These are phyloP conservation scores for Chlorella sp. DNA, from an alignment of 139 green algal genomes.

Conservation along the genomic window DNA sequence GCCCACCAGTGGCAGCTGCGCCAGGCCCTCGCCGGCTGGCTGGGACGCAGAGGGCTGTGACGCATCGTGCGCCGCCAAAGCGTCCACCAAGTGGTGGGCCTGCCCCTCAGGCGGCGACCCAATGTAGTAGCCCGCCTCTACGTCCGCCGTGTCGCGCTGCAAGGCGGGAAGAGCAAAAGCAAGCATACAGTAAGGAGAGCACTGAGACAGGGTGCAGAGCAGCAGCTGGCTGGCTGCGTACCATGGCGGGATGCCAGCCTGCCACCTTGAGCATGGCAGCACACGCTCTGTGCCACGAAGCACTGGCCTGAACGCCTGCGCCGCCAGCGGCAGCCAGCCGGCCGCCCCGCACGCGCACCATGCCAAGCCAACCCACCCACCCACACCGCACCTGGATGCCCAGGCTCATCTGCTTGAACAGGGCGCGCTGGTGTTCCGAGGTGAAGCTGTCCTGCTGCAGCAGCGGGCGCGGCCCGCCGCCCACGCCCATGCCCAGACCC, in stretches of 20 bases:
- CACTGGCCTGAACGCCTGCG: no score
- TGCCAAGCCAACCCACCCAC: no score
- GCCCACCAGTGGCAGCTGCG: background rate
- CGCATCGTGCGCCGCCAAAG: background rate
- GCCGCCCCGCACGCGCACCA: no score
- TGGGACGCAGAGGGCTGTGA: no score
- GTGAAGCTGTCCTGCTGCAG: slow-evolving; percentile 16
- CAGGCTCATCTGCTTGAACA: slow-evolving; percentile 13
- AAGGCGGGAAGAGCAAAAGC: background rate
- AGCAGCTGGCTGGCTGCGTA: background rate
- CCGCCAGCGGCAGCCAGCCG: no score
- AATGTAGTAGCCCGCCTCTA: background rate
- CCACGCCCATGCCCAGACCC: background rate
- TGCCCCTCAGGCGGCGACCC: background rate
- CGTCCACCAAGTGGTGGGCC: background rate
- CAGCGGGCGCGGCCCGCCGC: background rate
- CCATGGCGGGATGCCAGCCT: no score
- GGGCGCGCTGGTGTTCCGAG: background rate
- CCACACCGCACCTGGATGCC: slow-evolving; percentile 19
- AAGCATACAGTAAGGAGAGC: background rate
- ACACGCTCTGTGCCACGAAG: no score
- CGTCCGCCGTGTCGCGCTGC: slow-evolving; percentile 2
- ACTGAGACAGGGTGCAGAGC: no score
- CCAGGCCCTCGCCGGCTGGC: background rate
- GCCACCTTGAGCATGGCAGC: no score